Base-by-base conservation (phyloP, 768 basidiomycete genomes). In the Termitomyces sp. region DNA sequence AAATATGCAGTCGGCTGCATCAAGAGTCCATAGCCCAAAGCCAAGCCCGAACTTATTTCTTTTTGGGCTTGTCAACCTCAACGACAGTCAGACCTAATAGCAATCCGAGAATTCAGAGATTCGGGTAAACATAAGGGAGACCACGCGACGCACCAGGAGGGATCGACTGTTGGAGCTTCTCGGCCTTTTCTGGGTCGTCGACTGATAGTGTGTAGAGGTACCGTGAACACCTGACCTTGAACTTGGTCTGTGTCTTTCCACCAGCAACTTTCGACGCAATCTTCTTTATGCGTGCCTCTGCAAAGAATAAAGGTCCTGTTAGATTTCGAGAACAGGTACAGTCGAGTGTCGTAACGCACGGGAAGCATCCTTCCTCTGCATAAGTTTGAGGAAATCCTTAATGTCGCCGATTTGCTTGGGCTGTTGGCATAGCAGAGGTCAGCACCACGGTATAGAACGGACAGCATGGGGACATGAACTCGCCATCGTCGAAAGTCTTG, bases 211-310 rank as follows among this genome's bases (percentile, higher is more conserved):
- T 98, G 89, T 99, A 99, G 63, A 96, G 89, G 78, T 95, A 95
- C 75, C 92, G 85, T 63, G 92, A 90, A 82, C 96, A 98, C 75
- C 97, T 86, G 74, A 99, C 87, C 86, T 99, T 99, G 88, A 98
- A 98, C 81, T 98, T 99, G 73, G 92, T 96, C 78, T 87, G 83
- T 39, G 82, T 81, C 80, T 93, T 93, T 69, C 86, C 89, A 54
- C 84, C 83, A 38, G 86, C 74, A 35, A 81, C 76, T 75, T 83
- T 86, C 42, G 90, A 79, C 61, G 85, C 81, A 63, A 89, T 90
- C 83, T 96, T 97, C 84, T 98, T 98, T 87, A 98, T 97, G 78
- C 94, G 92, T 62, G 92, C 94, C 84, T 94, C 96, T 98, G 76
- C 28, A 63, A 4, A 40, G 22, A 33, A 40, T 28, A 55, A 54